Conservation (phyloP, 352 stramenopile genomes). For the Phytophthora ramorum region DNA sequence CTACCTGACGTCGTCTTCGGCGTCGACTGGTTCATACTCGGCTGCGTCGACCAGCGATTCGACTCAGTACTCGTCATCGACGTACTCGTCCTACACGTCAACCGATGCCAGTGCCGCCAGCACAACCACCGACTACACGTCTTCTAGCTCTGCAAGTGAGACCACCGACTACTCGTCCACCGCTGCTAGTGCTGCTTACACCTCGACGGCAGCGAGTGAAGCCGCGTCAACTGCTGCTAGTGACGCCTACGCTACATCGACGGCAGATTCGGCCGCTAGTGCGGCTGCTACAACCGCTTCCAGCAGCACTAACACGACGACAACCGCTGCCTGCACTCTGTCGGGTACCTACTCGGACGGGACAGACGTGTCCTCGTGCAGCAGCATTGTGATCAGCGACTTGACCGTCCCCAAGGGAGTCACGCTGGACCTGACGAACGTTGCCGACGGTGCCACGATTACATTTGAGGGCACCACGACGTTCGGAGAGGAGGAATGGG, state of each 20-base stretch:
- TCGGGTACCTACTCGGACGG: constrained; percentile 37
- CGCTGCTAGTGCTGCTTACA: neutral
- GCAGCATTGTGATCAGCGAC: constrained; percentile 30
- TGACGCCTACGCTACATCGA: neutral
- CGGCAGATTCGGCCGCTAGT: constrained; percentile 1
- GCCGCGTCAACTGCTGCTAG: constrained; percentile 7
- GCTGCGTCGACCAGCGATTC: constrained; percentile 4
- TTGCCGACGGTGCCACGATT: constrained; percentile 33
- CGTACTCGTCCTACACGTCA: constrained; percentile 7
- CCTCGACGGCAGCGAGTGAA: constrained; percentile 2
- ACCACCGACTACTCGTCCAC: constrained; percentile 1
- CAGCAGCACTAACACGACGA: constrained; percentile 3
- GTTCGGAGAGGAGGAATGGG: constrained; percentile 31
- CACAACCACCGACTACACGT: constrained; percentile 6
- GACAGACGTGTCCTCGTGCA: constrained; percentile 29
- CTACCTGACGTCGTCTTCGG: neutral
- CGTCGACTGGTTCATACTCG: constrained; percentile 1
- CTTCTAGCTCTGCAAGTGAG: constrained; percentile 4
- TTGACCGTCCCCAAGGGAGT: constrained; percentile 32
- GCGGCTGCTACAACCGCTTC: constrained; percentile 1
- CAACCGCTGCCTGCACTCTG: constrained; percentile 26
- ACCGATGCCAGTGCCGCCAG: constrained; percentile 2
- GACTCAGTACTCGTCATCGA: constrained; percentile 6
- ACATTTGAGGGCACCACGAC: constrained; percentile 44
- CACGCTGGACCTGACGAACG: constrained; percentile 38